Evolutionary conservation across 2,329 filamentous ascomycete species (phyloP).

Genomic region (Penicillium sp.): DNA sequence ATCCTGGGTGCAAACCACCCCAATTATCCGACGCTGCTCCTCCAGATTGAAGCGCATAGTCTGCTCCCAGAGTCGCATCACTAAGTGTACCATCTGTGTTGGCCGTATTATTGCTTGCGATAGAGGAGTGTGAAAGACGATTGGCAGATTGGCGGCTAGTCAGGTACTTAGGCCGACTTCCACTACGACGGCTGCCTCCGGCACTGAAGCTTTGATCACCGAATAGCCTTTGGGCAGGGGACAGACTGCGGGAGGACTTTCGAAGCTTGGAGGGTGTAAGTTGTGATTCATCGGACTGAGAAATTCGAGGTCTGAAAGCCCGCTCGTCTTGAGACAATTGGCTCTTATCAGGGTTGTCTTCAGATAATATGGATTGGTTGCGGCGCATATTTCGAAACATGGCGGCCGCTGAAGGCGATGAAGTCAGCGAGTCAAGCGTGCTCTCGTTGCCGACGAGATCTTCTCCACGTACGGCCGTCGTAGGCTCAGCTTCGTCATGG

Average conservation of each 20-base stretch:
- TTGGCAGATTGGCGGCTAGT: constrained; percentile 57
- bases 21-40: constrained; percentile 62
- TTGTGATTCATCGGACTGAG: constrained; percentile 24
- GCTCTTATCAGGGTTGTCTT: constrained; percentile 20
- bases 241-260: constrained; percentile 27
- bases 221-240: constrained; percentile 27
- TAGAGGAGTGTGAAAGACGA: constrained; percentile 59
- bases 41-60: constrained; percentile 80
- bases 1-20: constrained; percentile 20
- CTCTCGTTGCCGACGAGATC: constrained; percentile 36
- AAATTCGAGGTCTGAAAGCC: constrained; percentile 21
- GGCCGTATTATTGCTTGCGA: constrained; percentile 53
- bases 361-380: constrained; percentile 33
- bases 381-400: constrained; percentile 42
- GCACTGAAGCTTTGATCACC: constrained; percentile 28
- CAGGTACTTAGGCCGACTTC: constrained; percentile 56
- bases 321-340: constrained; percentile 24
- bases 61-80: constrained; percentile 72
- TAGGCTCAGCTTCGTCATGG: constrained; percentile 19
- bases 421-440: constrained; percentile 43
- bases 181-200: constrained; percentile 27
- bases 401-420: constrained; percentile 47
- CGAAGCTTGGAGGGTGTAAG: constrained; percentile 28
- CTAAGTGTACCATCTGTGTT: constrained; percentile 64
- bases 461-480: constrained; percentile 11